A percentile compares a stretch with the other conserved stretches of the same genome.
Evolutionary conservation across 768 basidiomycete genomes (phyloP).

Genomic region (Pholiota molesta): DNA sequence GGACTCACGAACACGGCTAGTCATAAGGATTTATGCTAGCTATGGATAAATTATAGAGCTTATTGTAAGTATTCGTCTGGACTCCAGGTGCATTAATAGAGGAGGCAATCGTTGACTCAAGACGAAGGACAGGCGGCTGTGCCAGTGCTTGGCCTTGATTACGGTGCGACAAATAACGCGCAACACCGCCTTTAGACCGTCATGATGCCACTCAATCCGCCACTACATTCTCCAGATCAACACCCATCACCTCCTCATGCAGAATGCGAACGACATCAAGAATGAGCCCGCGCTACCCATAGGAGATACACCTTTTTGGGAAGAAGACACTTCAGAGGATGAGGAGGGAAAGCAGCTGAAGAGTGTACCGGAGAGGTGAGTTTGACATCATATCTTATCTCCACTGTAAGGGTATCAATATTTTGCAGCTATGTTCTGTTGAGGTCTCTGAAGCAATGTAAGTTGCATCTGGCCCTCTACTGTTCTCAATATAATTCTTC

Average conservation of each 20-base stretch:
- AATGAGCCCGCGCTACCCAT: conserved; percentile 48
- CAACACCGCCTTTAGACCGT: neutral
- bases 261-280: conserved; percentile 11
- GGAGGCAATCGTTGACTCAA: neutral
- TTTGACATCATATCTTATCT: neutral
- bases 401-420: conserved; percentile 1
- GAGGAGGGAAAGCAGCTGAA: conserved; percentile 40
- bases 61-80: neutral
- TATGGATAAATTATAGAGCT: neutral
- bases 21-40: conserved; percentile 34
- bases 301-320: conserved; percentile 63
- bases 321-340: conserved; percentile 44
- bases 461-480: conserved; percentile 27
- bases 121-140: conserved; percentile 7
- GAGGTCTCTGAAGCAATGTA: conserved; percentile 73
- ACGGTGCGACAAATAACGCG: neutral
- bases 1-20: conserved; percentile 67
- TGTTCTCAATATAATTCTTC: neutral
- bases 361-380: conserved; percentile 61
- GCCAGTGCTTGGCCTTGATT: conserved; percentile 4
- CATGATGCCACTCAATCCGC: neutral
- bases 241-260: neutral
- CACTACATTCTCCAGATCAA: neutral
- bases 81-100: neutral
- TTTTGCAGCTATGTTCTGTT: conserved; percentile 58